Evolutionary conservation across 192 early-diverging fungal genomes (phyloP).

Genomic region (Gigaspora rosea): DNA sequence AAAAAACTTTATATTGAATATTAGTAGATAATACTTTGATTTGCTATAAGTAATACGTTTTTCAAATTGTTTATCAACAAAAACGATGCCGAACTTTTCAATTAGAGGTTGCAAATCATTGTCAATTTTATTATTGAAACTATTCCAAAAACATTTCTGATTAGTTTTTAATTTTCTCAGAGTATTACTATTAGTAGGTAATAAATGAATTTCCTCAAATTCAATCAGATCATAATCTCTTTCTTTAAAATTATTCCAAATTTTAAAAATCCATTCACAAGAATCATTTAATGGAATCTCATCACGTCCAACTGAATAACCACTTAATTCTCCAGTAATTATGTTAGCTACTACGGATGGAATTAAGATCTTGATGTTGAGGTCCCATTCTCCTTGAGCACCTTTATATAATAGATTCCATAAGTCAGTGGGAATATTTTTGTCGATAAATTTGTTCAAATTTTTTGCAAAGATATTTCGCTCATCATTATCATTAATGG

Average conservation of each 20-base stretch:
- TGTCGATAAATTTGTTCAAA: slow-evolving; percentile 11
- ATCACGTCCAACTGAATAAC: neutral
- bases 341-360: neutral
- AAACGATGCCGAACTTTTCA: neutral
- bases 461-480: neutral
- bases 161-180: slow-evolving; percentile 1
- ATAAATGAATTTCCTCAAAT: slow-evolving; percentile 4
- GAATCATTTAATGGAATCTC: neutral
- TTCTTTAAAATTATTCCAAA: neutral
- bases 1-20: neutral
- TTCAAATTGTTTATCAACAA: neutral
- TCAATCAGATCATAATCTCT: neutral
- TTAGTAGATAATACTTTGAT: neutral
- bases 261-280: neutral
- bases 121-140: neutral
- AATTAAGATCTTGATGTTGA: neutral
- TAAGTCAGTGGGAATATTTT: neutral
- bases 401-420: neutral
- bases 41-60: neutral
- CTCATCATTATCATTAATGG: neutral
- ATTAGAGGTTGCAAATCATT: neutral
- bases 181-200: neutral
- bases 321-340: neutral
- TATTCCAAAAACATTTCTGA: neutral
- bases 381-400: neutral